These are phyloP conservation scores for Aspergillus intermedius DNA, from an alignment of 2,329 filamentous ascomycete species.

Conservation along the genomic window DNA sequence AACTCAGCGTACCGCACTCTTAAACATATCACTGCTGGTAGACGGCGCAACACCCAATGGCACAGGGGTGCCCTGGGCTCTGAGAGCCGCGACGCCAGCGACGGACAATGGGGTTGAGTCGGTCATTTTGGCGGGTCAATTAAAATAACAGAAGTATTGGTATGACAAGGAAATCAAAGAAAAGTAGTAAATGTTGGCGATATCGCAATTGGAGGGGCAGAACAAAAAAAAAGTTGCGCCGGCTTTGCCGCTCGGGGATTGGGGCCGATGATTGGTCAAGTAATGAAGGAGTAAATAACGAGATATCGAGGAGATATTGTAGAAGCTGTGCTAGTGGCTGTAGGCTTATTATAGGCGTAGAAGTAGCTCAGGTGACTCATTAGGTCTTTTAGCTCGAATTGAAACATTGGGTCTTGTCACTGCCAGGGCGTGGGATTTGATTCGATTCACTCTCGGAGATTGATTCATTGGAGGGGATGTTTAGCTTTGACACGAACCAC, in stretches of 20 bases:
- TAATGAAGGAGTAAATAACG: background rate
- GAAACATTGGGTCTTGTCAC: constrained; percentile 11
- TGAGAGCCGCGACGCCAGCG: constrained; percentile 59
- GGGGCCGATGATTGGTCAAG: background rate
- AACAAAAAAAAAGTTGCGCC: constrained; percentile 24
- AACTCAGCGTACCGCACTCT: constrained; percentile 54
- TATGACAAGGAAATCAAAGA: background rate
- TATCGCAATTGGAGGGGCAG: constrained; percentile 9
- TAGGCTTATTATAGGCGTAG: too few species aligned
- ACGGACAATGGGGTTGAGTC: constrained; percentile 48
- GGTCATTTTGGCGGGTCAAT: background rate
- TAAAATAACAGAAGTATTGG: background rate
- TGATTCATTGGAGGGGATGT: too few species aligned
- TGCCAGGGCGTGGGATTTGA: constrained; percentile 14
- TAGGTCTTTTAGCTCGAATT: background rate
- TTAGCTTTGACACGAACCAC: too few species aligned
- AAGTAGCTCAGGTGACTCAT: too few species aligned
- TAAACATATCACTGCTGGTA: constrained; percentile 77
- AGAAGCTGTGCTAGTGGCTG: background rate
- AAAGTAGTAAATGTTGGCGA: too few species aligned
- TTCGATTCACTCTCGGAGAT: too few species aligned
- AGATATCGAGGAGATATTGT: background rate
- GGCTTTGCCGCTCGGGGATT: constrained; percentile 28
- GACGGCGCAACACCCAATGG: constrained; percentile 69
- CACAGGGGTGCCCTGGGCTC: constrained; percentile 62